Evolutionary conservation across 352 stramenopile species (phyloP).

Genomic region (Elongisporangium anandrum): DNA sequence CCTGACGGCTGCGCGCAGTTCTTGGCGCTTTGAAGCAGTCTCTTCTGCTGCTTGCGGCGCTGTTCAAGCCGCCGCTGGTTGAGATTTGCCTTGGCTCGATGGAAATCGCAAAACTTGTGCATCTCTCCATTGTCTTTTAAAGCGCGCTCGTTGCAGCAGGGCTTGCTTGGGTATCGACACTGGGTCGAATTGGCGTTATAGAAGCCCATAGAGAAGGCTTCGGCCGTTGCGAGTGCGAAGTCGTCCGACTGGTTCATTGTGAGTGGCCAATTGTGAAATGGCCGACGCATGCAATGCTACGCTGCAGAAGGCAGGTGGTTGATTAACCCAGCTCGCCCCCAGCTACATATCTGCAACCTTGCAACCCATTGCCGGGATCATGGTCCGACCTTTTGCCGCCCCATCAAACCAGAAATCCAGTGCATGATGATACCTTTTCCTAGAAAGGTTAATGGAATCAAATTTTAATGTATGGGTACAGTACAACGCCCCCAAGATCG

Average conservation of each 20-base stretch:
- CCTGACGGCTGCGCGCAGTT: background rate
- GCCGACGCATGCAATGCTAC: too few relatives aligned
- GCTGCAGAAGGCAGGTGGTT: background rate
- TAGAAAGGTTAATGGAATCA: background rate
- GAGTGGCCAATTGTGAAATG: background rate
- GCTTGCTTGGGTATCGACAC: conserved; percentile 41
- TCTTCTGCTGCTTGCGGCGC: conserved; percentile 14
- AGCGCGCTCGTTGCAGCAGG: conserved; percentile 38
- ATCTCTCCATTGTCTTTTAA: conserved; percentile 43
- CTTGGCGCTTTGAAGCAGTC: background rate
- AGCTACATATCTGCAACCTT: background rate
- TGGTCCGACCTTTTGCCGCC: background rate
- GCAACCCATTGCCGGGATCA: background rate
- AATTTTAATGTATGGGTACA: background rate
- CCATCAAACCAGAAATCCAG: background rate
- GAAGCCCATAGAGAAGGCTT: background rate
- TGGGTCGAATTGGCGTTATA: background rate
- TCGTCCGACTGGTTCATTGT: background rate
- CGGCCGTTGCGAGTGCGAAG: background rate
- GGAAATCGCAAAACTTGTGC: conserved; percentile 56
- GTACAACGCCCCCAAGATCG: background rate
- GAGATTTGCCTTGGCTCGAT: conserved; percentile 49
- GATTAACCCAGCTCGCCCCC: background rate
- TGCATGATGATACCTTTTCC: background rate
- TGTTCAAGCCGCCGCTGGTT: conserved; percentile 49